These are phyloP conservation scores for Dissophora globulifera DNA, from an alignment of 192 early-diverging fungal species.

Conservation along the genomic window DNA sequence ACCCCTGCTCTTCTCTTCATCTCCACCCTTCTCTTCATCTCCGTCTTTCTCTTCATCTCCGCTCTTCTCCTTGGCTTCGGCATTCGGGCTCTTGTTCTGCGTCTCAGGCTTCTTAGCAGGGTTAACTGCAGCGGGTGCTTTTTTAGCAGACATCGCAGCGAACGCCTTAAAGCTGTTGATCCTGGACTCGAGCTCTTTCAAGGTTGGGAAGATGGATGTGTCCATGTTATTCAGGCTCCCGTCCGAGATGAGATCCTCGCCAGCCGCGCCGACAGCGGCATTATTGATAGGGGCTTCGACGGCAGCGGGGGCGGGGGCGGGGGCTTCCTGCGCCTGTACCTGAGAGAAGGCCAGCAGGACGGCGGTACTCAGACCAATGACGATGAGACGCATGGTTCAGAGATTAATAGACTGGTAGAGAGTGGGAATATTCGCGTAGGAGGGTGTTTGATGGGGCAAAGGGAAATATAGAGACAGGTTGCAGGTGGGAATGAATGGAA, in stretches of 20 bases:
- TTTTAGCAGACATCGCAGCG: background rate
- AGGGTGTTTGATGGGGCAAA: too few relatives aligned
- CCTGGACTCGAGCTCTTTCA: constrained; percentile 21
- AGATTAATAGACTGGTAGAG: too few relatives aligned
- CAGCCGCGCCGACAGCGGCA: background rate
- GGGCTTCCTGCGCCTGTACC: constrained; percentile 17
- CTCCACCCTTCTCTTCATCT: background rate
- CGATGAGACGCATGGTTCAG: constrained; percentile 31
- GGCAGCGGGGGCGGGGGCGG: background rate
- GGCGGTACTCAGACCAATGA: constrained; percentile 23
- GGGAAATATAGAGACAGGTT: too few relatives aligned
- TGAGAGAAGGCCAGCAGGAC: constrained; percentile 9
- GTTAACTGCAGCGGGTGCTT: background rate
- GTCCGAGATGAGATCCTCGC: background rate
- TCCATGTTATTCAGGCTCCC: constrained; percentile 18
- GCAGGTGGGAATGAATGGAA: too few relatives aligned
- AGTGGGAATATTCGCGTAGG: too few relatives aligned
- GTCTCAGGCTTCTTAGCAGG: background rate
- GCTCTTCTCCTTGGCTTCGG: background rate
- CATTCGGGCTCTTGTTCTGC: background rate
- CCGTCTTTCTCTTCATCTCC: background rate
- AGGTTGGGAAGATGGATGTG: constrained; percentile 9
- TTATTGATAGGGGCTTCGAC: background rate
- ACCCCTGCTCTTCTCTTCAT: background rate
- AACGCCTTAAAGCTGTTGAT: constrained; percentile 14